phyloP scores from a whole-genome alignment of 345 rosid genomes.

The Syzygium oleosum region DNA sequence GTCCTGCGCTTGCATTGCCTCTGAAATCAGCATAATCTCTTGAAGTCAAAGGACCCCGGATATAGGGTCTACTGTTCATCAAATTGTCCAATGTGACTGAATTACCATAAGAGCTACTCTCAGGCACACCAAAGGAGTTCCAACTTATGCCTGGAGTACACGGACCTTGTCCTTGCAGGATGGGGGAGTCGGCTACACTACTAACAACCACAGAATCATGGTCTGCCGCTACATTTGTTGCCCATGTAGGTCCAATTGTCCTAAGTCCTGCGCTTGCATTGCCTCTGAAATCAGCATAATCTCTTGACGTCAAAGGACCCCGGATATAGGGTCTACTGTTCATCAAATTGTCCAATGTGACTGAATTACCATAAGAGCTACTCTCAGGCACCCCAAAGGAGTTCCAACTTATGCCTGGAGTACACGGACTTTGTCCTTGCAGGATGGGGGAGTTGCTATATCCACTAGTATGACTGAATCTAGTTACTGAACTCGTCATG shows the following conservation, averaged over 20 bases:
- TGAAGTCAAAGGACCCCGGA: not conserved
- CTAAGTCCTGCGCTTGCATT: not conserved
- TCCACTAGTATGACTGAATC: not conserved
- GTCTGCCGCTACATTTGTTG: not conserved
- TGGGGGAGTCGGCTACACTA: not conserved
- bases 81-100: not conserved
- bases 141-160: not conserved
- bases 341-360: not conserved
- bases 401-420: not conserved
- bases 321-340: not conserved
- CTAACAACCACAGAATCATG: not conserved
- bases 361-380: not conserved
- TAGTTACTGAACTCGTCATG: not conserved
- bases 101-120: not conserved
- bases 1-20: not conserved
- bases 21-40: not conserved
- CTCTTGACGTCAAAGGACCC: not conserved
- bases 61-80: not conserved
- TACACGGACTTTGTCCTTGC: not conserved
- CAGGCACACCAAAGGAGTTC: not conserved
- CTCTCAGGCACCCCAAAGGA: not conserved
- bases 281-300: not conserved
- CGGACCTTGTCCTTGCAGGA: not conserved
- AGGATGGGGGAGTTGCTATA: not conserved
- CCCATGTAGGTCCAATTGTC: not conserved